phyloP scores from a whole-genome alignment of 352 stramenopile species.

The Globisporangium rhizosaccharum region DNA sequence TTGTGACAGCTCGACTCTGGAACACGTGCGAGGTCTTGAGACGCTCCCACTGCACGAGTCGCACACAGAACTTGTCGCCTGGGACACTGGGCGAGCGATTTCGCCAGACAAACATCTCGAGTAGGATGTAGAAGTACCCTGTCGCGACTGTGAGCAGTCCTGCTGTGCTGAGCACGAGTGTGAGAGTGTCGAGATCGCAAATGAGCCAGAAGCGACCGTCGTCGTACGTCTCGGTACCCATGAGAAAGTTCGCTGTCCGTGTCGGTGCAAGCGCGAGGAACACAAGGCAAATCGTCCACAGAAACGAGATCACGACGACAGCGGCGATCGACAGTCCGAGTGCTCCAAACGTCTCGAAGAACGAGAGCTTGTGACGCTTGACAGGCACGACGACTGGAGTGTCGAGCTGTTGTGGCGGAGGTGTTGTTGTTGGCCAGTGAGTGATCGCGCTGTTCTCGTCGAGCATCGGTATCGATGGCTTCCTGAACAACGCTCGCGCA shows the following conservation, averaged over 20 bases:
- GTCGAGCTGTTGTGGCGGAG: neutral
- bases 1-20: conserved; percentile 1
- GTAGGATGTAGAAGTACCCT: conserved; percentile 19
- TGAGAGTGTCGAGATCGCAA: conserved; percentile 8
- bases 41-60: neutral
- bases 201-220: conserved; percentile 47
- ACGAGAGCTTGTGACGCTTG: conserved; percentile 4
- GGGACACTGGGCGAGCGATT: conserved; percentile 1
- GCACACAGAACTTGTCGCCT: neutral
- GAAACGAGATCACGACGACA: conserved; percentile 14
- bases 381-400: neutral
- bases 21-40: neutral
- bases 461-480: neutral
- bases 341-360: conserved; percentile 15
- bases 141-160: conserved; percentile 12
- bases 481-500: neutral
- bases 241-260: conserved; percentile 33
- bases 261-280: conserved; percentile 24
- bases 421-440: neutral
- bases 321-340: conserved; percentile 17
- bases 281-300: conserved; percentile 29
- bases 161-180: conserved; percentile 11
- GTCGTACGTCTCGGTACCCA: conserved; percentile 40
- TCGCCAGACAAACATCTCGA: conserved; percentile 20
- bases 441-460: no score